phyloP scores from a whole-genome alignment of 441 rosid species.

The Hypseocharis bilobata region DNA sequence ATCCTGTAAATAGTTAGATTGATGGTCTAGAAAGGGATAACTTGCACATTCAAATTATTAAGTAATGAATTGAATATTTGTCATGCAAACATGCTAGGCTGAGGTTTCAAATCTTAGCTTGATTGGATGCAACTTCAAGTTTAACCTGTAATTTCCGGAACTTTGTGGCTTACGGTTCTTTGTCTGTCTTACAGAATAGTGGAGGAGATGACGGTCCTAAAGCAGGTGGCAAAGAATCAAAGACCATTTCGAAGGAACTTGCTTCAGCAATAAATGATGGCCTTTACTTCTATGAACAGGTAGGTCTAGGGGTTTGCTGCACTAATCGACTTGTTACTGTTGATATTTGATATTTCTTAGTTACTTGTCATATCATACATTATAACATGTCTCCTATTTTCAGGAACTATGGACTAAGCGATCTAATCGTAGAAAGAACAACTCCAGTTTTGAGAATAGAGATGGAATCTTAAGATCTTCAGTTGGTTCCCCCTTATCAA shows the following conservation, averaged over 20 bases:
- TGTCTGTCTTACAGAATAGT: slow-evolving; percentile 57
- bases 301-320: slow-evolving; percentile 20
- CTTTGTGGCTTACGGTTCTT: slow-evolving; percentile 14
- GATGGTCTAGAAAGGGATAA: not conserved
- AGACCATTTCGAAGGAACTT: slow-evolving; percentile 56
- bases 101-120: not conserved
- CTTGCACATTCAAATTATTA: too few relatives aligned
- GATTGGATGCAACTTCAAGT: too few relatives aligned
- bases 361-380: slow-evolving; percentile 4
- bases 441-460: slow-evolving; percentile 41
- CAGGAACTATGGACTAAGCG: slow-evolving; percentile 72
- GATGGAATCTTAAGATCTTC: slow-evolving; percentile 41
- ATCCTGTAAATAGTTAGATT: not conserved
- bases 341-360: slow-evolving; percentile 8
- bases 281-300: slow-evolving; percentile 89
- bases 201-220: slow-evolving; percentile 40
- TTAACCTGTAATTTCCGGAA: too few relatives aligned
- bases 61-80: not conserved
- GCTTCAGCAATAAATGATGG: slow-evolving; percentile 85
- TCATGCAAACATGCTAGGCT: not conserved
- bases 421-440: slow-evolving; percentile 42
- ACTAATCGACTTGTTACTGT: slow-evolving; percentile 1
- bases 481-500: slow-evolving; percentile 27
- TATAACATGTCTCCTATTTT: slow-evolving; percentile 17
- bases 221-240: slow-evolving; percentile 35